phyloP scores from a whole-genome alignment of 2,329 filamentous ascomycete genomes.

The Fusarium domesticum region DNA sequence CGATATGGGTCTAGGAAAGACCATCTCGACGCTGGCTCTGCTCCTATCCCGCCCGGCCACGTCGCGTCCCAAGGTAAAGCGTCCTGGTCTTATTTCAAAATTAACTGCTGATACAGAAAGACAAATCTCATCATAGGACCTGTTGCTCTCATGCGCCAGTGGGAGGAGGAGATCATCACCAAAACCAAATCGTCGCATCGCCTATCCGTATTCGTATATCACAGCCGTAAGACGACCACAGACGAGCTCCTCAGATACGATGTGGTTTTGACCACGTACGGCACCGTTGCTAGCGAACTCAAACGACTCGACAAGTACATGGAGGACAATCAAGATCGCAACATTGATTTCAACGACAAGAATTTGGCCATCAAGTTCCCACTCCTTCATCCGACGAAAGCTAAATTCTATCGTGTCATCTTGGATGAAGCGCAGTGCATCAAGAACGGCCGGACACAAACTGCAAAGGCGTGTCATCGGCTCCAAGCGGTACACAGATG shows the following conservation, averaged over 20 bases:
- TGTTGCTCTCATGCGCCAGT: constrained; percentile 76
- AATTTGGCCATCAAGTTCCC: constrained; percentile 43
- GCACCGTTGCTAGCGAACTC: constrained; percentile 63
- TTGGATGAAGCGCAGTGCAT: constrained; percentile 85
- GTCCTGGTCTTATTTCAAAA: background rate
- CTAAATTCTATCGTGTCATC: constrained; percentile 76
- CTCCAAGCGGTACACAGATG: constrained; percentile 70
- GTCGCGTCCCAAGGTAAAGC: constrained; percentile 35
- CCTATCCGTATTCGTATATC: constrained; percentile 66
- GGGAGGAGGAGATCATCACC: constrained; percentile 73
- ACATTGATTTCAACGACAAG: constrained; percentile 38
- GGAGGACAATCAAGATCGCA: constrained; percentile 44
- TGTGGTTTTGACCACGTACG: constrained; percentile 83
- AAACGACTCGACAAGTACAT: constrained; percentile 58
- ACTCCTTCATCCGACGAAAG: constrained; percentile 55
- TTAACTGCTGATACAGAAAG: constrained; percentile 40
- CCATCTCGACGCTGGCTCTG: constrained; percentile 76
- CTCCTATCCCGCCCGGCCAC: constrained; percentile 66
- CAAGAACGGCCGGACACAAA: constrained; percentile 72
- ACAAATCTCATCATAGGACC: constrained; percentile 83
- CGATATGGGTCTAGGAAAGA: constrained; percentile 92
- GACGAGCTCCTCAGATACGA: constrained; percentile 65
- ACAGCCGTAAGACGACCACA: constrained; percentile 62
- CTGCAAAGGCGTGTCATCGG: constrained; percentile 63
- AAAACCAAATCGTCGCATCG: constrained; percentile 61